These are phyloP conservation scores for Trypanosoma theileri DNA, from an alignment of 208 protist species.

Conservation along the genomic window DNA sequence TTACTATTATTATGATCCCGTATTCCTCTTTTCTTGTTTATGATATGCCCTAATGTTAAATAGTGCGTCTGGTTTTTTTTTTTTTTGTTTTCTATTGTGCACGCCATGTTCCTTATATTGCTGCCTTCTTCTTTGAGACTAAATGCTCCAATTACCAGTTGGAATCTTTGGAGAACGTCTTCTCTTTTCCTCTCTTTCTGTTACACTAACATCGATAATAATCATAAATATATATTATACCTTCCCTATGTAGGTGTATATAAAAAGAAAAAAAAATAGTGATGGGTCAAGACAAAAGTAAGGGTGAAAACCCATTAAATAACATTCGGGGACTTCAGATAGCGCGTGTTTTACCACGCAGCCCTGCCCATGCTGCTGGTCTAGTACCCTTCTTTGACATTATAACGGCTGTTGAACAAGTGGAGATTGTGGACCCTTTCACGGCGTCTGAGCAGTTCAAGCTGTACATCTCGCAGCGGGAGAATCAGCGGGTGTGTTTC, in stretches of 20 bases:
- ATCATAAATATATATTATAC: not conserved
- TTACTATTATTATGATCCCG: not conserved
- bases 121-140: too few species aligned
- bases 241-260: slow-evolving; percentile 13
- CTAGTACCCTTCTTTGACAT: slow-evolving; percentile 90
- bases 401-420: slow-evolving; percentile 69
- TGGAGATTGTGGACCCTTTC: slow-evolving; percentile 22
- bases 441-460: slow-evolving; percentile 50
- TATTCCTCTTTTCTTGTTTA: too few species aligned
- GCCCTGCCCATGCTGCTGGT: slow-evolving; percentile 71
- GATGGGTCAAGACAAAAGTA: slow-evolving; percentile 60
- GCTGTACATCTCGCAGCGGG: slow-evolving; percentile 42
- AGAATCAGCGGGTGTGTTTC: slow-evolving; percentile 46
- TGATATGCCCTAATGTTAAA: too few species aligned
- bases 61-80: too few species aligned
- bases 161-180: too few species aligned
- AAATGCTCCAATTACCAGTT: too few species aligned
- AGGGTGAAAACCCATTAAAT: slow-evolving; percentile 12
- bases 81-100: slow-evolving; percentile 13
- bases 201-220: too few species aligned
- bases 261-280: not conserved
- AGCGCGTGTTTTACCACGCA: slow-evolving; percentile 65
- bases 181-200: too few species aligned
- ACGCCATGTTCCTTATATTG: not conserved
- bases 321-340: slow-evolving; percentile 79